Evolutionary conservation across 805 yeast genomes (phyloP).

Genomic region (Candida sithepensis): DNA sequence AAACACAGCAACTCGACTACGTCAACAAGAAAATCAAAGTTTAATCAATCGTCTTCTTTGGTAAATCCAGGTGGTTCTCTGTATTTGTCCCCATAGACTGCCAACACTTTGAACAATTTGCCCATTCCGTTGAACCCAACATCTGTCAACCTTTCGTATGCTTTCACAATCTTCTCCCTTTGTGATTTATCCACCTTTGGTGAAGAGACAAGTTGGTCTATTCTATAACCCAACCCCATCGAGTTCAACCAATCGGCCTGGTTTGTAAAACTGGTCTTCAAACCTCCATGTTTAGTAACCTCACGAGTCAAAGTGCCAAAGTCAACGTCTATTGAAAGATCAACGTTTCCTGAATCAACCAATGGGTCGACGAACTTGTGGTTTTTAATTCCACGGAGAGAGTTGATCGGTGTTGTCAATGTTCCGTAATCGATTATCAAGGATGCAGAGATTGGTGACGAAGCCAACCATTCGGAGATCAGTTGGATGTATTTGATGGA

Average conservation of each 20-base stretch:
- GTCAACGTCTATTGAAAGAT: conserved; percentile 81
- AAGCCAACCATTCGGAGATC: conserved; percentile 38
- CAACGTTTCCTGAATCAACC: conserved; percentile 73
- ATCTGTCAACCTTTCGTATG: conserved; percentile 63
- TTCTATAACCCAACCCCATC: conserved; percentile 71
- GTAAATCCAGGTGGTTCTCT: conserved; percentile 53
- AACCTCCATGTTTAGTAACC: conserved; percentile 19
- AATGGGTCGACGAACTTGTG: conserved; percentile 77
- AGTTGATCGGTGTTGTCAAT: conserved; percentile 59
- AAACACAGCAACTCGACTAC: not conserved
- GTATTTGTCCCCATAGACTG: conserved; percentile 34
- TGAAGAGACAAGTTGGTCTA: conserved; percentile 49
- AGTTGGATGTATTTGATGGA: conserved; percentile 55
- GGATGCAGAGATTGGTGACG: conserved; percentile 53
- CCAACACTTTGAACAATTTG: conserved; percentile 66
- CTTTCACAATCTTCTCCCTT: conserved; percentile 48
- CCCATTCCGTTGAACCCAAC: conserved; percentile 70
- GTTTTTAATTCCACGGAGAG: conserved; percentile 68
- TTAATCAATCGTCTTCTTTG: not conserved
- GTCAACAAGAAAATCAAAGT: conserved; percentile 2
- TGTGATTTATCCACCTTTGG: conserved; percentile 36
- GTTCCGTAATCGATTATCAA: conserved; percentile 80
- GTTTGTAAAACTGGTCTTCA: conserved; percentile 32
- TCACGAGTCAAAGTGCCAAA: conserved; percentile 53
- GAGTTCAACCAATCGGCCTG: conserved; percentile 80